Conservation (phyloP, 1,284 basidiomycete species). For the Puccinia sorghi region DNA sequence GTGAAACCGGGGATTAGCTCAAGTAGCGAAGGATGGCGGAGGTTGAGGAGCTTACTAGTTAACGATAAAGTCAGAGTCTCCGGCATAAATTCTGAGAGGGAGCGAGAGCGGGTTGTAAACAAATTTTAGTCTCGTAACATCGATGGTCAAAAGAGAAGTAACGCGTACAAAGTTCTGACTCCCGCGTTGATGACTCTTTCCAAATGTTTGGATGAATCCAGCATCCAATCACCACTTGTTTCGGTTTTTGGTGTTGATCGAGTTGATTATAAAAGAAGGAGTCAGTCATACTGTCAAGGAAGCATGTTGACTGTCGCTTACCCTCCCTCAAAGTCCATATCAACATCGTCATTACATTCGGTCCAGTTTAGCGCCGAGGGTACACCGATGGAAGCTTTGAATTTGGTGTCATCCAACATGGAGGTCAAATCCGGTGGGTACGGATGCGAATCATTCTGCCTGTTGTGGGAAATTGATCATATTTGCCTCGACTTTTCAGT, state of each 20-base stretch:
- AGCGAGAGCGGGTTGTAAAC: too few species aligned
- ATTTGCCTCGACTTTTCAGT: background rate
- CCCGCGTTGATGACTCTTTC: constrained; percentile 21
- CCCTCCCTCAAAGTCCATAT: constrained; percentile 28
- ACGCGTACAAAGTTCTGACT: constrained; percentile 34
- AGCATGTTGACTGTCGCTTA: background rate
- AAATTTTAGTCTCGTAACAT: too few species aligned
- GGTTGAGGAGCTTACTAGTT: constrained; percentile 25
- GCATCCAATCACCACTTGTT: constrained; percentile 44
- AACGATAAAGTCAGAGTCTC: constrained; percentile 33
- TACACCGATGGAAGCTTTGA: constrained; percentile 22
- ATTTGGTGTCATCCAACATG: constrained; percentile 16
- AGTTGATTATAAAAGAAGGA: too few species aligned
- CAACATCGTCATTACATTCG: constrained; percentile 19
- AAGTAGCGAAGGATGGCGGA: background rate
- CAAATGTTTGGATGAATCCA: constrained; percentile 24
- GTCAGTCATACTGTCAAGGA: background rate
- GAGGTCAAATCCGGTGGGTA: constrained; percentile 23
- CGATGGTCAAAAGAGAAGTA: too few species aligned
- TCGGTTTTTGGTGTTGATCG: background rate
- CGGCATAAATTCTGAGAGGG: constrained; percentile 17
- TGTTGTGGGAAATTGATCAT: background rate
- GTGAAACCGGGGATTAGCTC: too few species aligned
- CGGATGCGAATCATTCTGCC: constrained; percentile 5
- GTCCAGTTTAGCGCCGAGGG: constrained; percentile 21